These are phyloP conservation scores for Moringa oleifera DNA, from an alignment of 345 rosid genomes.

Conservation along the genomic window DNA sequence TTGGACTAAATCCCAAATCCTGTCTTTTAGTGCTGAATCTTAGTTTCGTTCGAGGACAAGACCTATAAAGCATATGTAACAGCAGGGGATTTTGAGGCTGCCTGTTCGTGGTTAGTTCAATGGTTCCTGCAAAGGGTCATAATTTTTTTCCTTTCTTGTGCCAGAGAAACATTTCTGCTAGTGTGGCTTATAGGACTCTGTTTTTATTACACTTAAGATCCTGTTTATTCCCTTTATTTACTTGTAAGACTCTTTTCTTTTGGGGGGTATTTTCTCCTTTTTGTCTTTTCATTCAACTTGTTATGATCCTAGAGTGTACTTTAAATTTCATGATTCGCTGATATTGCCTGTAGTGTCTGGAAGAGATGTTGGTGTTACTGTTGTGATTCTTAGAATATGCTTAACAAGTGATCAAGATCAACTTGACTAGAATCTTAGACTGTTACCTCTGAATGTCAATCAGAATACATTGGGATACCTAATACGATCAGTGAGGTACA, in stretches of 20 bases:
- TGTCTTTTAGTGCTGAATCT: too few relatives aligned
- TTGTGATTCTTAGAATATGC: not conserved
- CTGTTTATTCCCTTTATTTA: too few relatives aligned
- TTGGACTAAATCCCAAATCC: too few relatives aligned
- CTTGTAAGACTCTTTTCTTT: not conserved
- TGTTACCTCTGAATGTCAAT: not conserved
- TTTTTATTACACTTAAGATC: too few relatives aligned
- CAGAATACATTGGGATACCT: constrained; percentile 5
- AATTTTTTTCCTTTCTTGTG: too few relatives aligned
- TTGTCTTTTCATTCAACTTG: too few relatives aligned
- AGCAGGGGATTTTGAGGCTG: not conserved
- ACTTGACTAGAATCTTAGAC: not conserved
- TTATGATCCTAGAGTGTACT: too few relatives aligned
- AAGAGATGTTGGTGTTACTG: not conserved
- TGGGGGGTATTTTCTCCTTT: not conserved
- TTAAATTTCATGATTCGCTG: not conserved
- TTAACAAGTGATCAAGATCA: not conserved
- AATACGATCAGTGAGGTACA: constrained; percentile 5
- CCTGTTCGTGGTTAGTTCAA: not conserved
- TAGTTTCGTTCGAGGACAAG: not conserved
- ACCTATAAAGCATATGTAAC: too few relatives aligned
- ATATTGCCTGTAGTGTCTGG: not conserved
- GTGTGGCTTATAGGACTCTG: not conserved
- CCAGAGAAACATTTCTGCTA: not conserved
- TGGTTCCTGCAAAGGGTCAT: not conserved